Percentiles rank a stretch among this genome's conserved stretches.
Evolutionary conservation across 1,284 basidiomycete genomes (phyloP).

Genomic region (Cutaneotrichosporon sp.): DNA sequence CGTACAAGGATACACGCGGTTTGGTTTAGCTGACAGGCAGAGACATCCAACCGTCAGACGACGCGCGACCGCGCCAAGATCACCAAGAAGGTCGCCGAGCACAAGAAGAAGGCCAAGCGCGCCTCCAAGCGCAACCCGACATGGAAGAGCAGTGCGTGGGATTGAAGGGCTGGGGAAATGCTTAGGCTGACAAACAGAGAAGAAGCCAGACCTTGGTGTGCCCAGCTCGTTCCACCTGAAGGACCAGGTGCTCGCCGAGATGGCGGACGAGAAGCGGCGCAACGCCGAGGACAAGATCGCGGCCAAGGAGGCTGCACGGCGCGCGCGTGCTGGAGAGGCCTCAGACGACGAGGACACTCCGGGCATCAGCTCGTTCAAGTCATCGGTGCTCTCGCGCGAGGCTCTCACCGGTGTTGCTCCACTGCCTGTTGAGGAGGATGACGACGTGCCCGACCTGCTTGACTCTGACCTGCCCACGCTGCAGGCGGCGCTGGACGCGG

Average conservation of each 20-base stretch:
- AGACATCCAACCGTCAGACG: conserved; percentile 76
- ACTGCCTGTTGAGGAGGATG: conserved; percentile 38
- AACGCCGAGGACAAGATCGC: conserved; percentile 51
- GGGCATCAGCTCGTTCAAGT: conserved; percentile 36
- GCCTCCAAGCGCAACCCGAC: conserved; percentile 77
- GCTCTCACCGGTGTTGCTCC: conserved; percentile 21
- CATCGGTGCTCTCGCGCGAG: conserved; percentile 30
- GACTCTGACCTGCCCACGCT: conserved; percentile 68
- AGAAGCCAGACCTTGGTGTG: conserved; percentile 87
- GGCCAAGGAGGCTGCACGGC: conserved; percentile 6
- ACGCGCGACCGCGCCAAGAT: conserved; percentile 74
- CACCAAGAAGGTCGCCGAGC: conserved; percentile 75
- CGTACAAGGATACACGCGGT: conserved; percentile 28
- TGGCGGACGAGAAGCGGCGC: conserved; percentile 71
- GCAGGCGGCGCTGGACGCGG: conserved; percentile 70
- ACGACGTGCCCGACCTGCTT: conserved; percentile 61
- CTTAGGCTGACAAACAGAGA: conserved; percentile 57
- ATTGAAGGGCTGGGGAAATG: not conserved
- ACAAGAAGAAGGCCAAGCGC: conserved; percentile 73
- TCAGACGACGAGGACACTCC: conserved; percentile 48
- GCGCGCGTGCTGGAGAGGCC: conserved; percentile 7
- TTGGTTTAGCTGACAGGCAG: conserved; percentile 54
- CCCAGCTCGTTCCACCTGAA: conserved; percentile 98
- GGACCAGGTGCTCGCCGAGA: conserved; percentile 90
- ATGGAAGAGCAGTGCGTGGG: conserved; percentile 83